Percentiles rank a stretch among this genome's conserved stretches.
These are phyloP conservation scores for Pseudevernia furfuracea DNA, from an alignment of 495 filamentous ascomycete genomes.

Conservation along the genomic window DNA sequence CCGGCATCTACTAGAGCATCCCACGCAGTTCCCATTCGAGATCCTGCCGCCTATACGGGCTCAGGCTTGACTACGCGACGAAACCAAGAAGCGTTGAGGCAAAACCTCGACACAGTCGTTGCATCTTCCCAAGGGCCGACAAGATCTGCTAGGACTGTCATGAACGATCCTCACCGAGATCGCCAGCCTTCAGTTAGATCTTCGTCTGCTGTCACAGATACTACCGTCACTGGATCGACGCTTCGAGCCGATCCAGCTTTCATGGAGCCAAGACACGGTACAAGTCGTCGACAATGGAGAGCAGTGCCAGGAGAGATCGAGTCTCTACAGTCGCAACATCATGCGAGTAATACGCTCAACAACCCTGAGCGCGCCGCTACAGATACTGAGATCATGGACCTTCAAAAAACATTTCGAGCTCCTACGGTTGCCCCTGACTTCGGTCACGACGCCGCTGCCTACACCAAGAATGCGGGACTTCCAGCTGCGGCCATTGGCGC, in stretches of 20 bases:
- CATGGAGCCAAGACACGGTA: not conserved
- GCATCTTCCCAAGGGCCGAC: not conserved
- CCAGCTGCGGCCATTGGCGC: not conserved
- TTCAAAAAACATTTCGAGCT: not conserved
- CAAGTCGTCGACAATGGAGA: not conserved
- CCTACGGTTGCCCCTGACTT: not conserved
- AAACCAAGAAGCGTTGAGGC: constrained; percentile 9
- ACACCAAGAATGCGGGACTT: not conserved
- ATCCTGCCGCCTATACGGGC: constrained; percentile 10
- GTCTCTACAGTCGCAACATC: not conserved
- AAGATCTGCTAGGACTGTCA: not conserved
- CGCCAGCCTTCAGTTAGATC: not conserved
- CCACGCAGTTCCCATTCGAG: constrained; percentile 3
- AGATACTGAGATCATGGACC: not conserved
- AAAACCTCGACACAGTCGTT: not conserved
- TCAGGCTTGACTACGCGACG: constrained; percentile 3
- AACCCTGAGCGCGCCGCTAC: not conserved
- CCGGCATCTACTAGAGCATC: not conserved
- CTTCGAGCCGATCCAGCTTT: not conserved
- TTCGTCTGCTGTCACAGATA: not conserved
- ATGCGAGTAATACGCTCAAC: not conserved
- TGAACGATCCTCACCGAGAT: constrained; percentile 1
- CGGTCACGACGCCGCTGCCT: not conserved
- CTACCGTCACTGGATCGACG: not conserved
- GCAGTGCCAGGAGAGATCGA: not conserved